Evolutionary conservation across 176 grass and related monocot genomes (phyloP), one percentile per base, ranked within the genome.

Genomic region (Carex kokanica): DNA sequence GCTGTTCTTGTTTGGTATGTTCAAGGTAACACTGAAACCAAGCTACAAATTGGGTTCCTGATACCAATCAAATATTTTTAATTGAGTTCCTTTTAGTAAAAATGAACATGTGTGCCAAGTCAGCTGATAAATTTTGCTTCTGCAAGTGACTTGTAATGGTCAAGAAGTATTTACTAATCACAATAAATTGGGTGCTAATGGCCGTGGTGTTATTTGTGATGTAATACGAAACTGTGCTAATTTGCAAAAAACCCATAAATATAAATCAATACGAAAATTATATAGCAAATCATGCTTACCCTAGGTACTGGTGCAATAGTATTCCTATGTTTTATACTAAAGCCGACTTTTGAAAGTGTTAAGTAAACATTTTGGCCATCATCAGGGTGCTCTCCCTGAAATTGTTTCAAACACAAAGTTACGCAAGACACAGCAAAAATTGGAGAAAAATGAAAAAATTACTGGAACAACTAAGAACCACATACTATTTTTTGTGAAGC

Each of bases 311-410:
- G 75, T 78, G 88, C 87, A 65, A 90, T 14, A 75, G 67, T 87
- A 84, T 72, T 87, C 58, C 92, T 90, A 81, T 98, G 95, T 77
- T 81, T 94, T 60, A 98, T 36, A 45, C 59, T 82, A 83, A 63
- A 98, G 84, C 95, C 95, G 85, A 54, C 56, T 86, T 95, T 93
- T 88, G 95, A 94, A 80, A 91, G 82, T 15, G 95, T 80, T 15
- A 98, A 83, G 78, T 93, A 17, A 83, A 98, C 95, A 78, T 88
- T 86, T 66, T 72, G 60, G 10, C 85, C 70, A 83, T 95, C 95
- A 58, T 94, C 84, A 38, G 95, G 92, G 62, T 98, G 95, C 15
- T 90, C 86, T 71, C 95, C 95, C 95, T 98, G 83, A 78, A 87
- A 62, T 52, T 25, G 40, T 24, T 21, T 52, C 71, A 75, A 24